These are phyloP conservation scores for Blastocystis sp. DNA, from an alignment of 352 stramenopile species.

Conservation along the genomic window DNA sequence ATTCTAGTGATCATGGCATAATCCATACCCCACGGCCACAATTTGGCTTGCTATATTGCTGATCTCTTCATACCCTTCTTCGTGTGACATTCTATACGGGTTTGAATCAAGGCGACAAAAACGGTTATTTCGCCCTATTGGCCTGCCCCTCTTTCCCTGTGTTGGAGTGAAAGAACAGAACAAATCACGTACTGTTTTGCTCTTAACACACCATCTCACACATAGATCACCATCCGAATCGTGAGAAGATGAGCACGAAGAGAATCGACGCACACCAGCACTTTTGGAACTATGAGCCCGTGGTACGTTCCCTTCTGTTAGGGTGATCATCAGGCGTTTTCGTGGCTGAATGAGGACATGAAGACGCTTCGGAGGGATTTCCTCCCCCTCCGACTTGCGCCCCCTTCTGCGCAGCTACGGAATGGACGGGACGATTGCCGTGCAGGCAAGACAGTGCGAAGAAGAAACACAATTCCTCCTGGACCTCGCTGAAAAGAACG, in stretches of 20 bases:
- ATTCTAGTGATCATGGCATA: neutral
- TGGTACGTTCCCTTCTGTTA: constrained; percentile 3
- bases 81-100: neutral
- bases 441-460: constrained; percentile 45
- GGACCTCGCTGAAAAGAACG: constrained; percentile 42
- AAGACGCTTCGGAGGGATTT: constrained; percentile 53
- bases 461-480: constrained; percentile 65
- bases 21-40: neutral
- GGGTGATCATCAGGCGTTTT: constrained; percentile 6
- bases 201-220: too few relatives aligned
- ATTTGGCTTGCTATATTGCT: constrained; percentile 2
- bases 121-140: too few relatives aligned
- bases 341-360: constrained; percentile 67
- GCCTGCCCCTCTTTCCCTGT: too few relatives aligned
- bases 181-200: too few relatives aligned
- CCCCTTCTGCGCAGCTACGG: constrained; percentile 1
- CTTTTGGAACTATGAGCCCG: constrained; percentile 64
- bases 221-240: too few relatives aligned
- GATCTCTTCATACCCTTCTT: neutral
- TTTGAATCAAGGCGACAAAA: neutral
- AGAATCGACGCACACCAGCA: constrained; percentile 65
- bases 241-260: constrained; percentile 22
- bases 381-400: constrained; percentile 35
- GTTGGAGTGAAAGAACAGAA: too few relatives aligned
- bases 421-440: constrained; percentile 55